Evolutionary conservation across 2,329 filamentous ascomycete species (phyloP).

Genomic region (Claviceps sp.): DNA sequence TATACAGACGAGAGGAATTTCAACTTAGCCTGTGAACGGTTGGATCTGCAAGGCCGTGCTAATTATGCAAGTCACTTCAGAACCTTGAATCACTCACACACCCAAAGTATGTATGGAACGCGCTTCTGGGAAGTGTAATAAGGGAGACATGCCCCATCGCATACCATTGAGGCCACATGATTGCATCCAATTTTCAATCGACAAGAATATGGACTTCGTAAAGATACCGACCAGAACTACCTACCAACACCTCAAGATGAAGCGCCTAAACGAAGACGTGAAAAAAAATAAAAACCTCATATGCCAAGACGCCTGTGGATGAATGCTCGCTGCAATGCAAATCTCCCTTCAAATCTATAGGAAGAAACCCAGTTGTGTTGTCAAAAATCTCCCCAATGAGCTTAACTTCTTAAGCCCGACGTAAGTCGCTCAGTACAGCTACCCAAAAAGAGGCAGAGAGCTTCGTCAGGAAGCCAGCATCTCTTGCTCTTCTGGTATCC

Average conservation of each 20-base stretch:
- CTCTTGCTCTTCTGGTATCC: conserved; percentile 19
- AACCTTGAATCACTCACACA: no score
- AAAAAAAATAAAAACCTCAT: not conserved
- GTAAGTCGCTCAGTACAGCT: not conserved
- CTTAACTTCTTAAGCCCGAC: not conserved
- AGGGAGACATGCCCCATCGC: no score
- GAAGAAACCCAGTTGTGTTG: not conserved
- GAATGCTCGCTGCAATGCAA: conserved; percentile 7
- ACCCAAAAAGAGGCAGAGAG: not conserved
- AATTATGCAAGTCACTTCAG: no score
- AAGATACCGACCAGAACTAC: not conserved
- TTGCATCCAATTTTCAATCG: no score
- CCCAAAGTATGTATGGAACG: no score
- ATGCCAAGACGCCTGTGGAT: conserved; percentile 12
- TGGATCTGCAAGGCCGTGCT: no score
- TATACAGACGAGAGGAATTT: no score
- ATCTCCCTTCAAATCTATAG: conserved; percentile 4
- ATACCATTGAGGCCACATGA: no score
- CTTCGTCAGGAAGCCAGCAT: conserved; percentile 24
- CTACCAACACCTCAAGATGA: not conserved
- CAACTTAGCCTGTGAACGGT: no score
- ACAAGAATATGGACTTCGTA: not conserved
- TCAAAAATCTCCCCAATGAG: not conserved
- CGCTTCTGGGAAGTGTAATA: no score
- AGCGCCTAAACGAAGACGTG: not conserved